phyloP scores from a whole-genome alignment of 2,329 filamentous ascomycete genomes.

The Botrytis squamosa region DNA sequence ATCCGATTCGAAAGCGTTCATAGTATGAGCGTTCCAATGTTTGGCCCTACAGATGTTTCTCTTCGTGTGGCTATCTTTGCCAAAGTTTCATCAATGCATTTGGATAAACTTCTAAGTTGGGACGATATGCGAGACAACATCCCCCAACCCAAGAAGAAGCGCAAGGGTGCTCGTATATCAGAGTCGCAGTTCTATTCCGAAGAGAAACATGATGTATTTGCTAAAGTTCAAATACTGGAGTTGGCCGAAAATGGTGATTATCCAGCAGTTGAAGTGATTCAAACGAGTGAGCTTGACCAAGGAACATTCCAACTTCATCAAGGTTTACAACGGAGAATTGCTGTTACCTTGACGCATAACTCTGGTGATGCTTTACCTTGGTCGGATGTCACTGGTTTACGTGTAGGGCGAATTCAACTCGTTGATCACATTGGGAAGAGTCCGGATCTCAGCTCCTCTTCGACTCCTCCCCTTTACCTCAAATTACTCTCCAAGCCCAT shows the following conservation, averaged over 20 bases:
- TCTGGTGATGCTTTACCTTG: conserved; percentile 86
- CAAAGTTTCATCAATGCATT: conserved; percentile 85
- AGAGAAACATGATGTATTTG: conserved; percentile 90
- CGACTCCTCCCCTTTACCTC: conserved; percentile 69
- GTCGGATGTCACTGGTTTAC: conserved; percentile 75
- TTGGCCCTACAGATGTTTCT: conserved; percentile 69
- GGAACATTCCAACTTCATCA: conserved; percentile 95
- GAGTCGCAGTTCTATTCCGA: conserved; percentile 92
- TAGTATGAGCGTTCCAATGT: conserved; percentile 90
- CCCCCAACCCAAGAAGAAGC: conserved; percentile 54
- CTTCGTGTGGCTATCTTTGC: conserved; percentile 90
- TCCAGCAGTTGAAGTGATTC: conserved; percentile 86
- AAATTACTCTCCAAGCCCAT: conserved; percentile 75
- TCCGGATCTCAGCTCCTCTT: conserved; percentile 68
- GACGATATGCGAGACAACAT: conserved; percentile 91
- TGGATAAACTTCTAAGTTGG: conserved; percentile 97
- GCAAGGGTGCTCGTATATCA: conserved; percentile 65
- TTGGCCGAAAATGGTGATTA: conserved; percentile 90
- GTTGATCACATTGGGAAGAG: conserved; percentile 83
- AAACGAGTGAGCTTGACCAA: conserved; percentile 77
- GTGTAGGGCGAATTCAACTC: conserved; percentile 78
- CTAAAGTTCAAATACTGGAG: conserved; percentile 84
- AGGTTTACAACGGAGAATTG: conserved; percentile 83
- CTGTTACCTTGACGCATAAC: conserved; percentile 85
- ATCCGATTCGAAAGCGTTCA: conserved; percentile 97